Percentiles rank a stretch among this genome's conserved stretches.
These are phyloP conservation scores for Ascochyta koolunga DNA, from an alignment of 2,329 filamentous ascomycete genomes.

Conservation along the genomic window DNA sequence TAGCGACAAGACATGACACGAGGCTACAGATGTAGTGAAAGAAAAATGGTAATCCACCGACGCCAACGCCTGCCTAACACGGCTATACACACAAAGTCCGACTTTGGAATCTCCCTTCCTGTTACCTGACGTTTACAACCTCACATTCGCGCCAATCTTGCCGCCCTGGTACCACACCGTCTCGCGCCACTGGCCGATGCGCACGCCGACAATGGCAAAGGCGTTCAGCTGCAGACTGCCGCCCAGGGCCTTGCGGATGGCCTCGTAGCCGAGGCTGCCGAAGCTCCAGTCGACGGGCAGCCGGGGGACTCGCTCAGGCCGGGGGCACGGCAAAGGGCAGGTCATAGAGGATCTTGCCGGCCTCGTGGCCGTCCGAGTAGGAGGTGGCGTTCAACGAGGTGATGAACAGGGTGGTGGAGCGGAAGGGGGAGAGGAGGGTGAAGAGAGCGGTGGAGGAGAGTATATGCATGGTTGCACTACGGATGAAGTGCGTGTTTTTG, in stretches of 20 bases:
- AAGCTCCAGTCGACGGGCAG: constrained; percentile 83
- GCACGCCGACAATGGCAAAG: constrained; percentile 74
- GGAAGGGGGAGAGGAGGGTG: constrained; percentile 78
- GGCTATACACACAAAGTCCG: too few relatives aligned
- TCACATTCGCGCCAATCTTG: constrained; percentile 55
- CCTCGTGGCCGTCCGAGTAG: constrained; percentile 78
- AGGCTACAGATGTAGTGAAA: too few relatives aligned
- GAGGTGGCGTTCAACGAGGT: constrained; percentile 84
- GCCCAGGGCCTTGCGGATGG: constrained; percentile 78
- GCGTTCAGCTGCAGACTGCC: constrained; percentile 81
- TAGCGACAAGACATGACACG: too few relatives aligned
- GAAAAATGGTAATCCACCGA: too few relatives aligned
- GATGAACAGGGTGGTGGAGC: constrained; percentile 74
- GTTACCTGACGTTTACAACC: too few relatives aligned
- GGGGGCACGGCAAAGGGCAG: constrained; percentile 78
- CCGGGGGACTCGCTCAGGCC: constrained; percentile 72
- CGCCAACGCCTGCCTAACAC: too few relatives aligned
- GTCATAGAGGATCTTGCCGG: constrained; percentile 79
- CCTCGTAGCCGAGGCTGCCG: constrained; percentile 80
- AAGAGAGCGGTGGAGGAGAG: constrained; percentile 87
- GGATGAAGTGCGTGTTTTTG: constrained; percentile 71
- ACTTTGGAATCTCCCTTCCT: too few relatives aligned
- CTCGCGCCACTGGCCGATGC: constrained; percentile 77
- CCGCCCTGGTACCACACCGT: constrained; percentile 57
- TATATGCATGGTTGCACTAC: constrained; percentile 83